Evolutionary conservation across 148 eudicot species (phyloP).

Genomic region (Dianthus caryophyllus): DNA sequence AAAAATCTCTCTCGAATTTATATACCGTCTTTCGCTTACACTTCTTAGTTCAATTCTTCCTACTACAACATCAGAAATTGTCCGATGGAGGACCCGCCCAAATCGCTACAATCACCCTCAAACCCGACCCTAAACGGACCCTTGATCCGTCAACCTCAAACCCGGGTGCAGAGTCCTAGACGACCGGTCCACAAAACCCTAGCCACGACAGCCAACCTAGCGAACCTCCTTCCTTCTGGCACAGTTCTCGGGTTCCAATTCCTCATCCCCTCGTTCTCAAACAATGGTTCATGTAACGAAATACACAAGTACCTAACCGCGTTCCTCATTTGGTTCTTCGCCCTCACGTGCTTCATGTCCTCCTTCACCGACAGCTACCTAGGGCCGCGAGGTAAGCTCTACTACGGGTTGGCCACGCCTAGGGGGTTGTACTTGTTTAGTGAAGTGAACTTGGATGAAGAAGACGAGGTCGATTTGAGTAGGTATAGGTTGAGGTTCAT

Average conservation of each 20-base stretch:
- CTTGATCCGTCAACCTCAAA: conserved; percentile 8
- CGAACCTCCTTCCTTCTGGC: conserved; percentile 63
- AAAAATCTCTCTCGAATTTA: conserved; percentile 5
- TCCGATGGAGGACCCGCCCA: neutral
- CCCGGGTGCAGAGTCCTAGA: neutral
- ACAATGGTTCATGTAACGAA: conserved; percentile 34
- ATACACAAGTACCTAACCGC: conserved; percentile 35
- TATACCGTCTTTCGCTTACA: neutral
- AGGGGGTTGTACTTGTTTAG: conserved; percentile 49
- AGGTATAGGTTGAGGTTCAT: conserved; percentile 29
- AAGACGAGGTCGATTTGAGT: conserved; percentile 14
- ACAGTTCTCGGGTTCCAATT: conserved; percentile 55
- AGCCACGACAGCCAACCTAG: conserved; percentile 46
- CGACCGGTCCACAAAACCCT: conserved; percentile 27
- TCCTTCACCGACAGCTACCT: conserved; percentile 56
- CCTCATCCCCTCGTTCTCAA: conserved; percentile 44
- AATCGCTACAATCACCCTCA: neutral
- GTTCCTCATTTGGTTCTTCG: conserved; percentile 28
- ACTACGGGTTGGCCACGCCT: conserved; percentile 51
- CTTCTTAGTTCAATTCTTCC: neutral
- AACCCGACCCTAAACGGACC: conserved; percentile 2
- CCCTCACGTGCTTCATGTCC: conserved; percentile 44
- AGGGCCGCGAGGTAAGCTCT: conserved; percentile 35
- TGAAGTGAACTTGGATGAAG: conserved; percentile 13
- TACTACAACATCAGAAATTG: neutral